phyloP scores from a whole-genome alignment of 208 protist genomes.

The Acanthamoeba lenticulata region DNA sequence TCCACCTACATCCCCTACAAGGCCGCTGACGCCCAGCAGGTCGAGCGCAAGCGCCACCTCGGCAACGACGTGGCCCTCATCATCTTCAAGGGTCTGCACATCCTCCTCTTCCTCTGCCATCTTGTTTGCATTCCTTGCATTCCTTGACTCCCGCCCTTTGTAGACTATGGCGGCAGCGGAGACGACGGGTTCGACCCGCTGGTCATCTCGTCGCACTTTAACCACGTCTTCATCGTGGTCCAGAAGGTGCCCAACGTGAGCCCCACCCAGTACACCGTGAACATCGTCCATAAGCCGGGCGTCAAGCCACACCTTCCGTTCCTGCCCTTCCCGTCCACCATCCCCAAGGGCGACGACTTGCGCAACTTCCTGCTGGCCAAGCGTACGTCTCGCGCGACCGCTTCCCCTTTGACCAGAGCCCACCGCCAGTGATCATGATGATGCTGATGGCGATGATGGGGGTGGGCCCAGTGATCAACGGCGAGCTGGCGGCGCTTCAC shows the following conservation, averaged over 20 bases:
- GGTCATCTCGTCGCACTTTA: conserved; percentile 78
- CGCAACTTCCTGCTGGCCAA: conserved; percentile 71
- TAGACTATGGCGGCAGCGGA: too few species aligned
- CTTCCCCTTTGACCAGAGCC: neutral
- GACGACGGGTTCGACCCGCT: conserved; percentile 67
- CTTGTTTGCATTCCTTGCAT: too few species aligned
- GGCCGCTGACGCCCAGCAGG: conserved; percentile 78
- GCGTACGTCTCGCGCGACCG: conserved; percentile 10
- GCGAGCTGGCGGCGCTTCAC: neutral
- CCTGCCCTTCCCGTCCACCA: conserved; percentile 60
- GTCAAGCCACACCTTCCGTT: conserved; percentile 56
- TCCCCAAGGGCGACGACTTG: neutral
- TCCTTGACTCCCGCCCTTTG: too few species aligned
- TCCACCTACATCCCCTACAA: conserved; percentile 78
- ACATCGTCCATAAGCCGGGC: neutral
- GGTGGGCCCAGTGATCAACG: neutral
- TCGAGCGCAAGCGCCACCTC: conserved; percentile 77
- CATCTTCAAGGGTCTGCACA: too few species aligned
- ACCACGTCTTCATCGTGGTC: conserved; percentile 70
- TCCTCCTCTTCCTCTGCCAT: too few species aligned
- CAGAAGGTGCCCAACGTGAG: too few species aligned
- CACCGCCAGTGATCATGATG: neutral
- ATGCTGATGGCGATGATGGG: neutral
- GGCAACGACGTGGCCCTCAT: conserved; percentile 77
- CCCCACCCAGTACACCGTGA: too few species aligned